These are phyloP conservation scores for Candida chauliodis DNA, from an alignment of 805 yeast genomes.

Conservation along the genomic window DNA sequence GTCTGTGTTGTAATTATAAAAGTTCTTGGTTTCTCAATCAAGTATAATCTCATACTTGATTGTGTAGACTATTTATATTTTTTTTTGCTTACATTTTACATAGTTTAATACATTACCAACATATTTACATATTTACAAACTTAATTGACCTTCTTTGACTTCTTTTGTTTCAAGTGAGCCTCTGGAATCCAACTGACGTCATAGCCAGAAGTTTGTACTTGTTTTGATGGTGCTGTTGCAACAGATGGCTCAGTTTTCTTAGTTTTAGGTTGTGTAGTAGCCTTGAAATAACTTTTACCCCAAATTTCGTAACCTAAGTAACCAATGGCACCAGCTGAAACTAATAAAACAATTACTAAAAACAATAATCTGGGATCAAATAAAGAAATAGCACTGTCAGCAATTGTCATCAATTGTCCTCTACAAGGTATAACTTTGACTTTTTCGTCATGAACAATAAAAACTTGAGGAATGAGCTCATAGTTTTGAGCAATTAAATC, in stretches of 20 bases:
- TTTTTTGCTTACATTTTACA: slow-evolving; percentile 1
- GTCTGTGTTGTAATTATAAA: slow-evolving; percentile 60
- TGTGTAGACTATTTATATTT: background rate
- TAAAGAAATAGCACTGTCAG: slow-evolving; percentile 63
- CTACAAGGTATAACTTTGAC: slow-evolving; percentile 54
- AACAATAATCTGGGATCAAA: slow-evolving; percentile 71
- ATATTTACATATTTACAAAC: background rate
- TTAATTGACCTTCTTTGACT: slow-evolving; percentile 23
- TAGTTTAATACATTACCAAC: too few species aligned
- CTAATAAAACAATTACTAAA: slow-evolving; percentile 52
- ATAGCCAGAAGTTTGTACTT: slow-evolving; percentile 23
- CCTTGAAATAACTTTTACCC: slow-evolving; percentile 44
- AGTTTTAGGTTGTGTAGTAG: slow-evolving; percentile 29
- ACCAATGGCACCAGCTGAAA: slow-evolving; percentile 46
- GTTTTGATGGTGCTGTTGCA: slow-evolving; percentile 7
- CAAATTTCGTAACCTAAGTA: slow-evolving; percentile 45
- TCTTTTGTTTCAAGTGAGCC: slow-evolving; percentile 42
- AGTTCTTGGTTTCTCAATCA: slow-evolving; percentile 65
- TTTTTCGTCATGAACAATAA: slow-evolving; percentile 46
- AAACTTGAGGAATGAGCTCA: slow-evolving; percentile 57
- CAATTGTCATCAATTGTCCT: slow-evolving; percentile 54
- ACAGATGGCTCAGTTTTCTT: slow-evolving; percentile 21
- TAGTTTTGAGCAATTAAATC: slow-evolving; percentile 56
- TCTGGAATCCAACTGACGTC: slow-evolving; percentile 61
- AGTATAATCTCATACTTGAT: slow-evolving; percentile 52